Percentiles rank a stretch among this genome's conserved stretches.
Evolutionary conservation across 2,329 filamentous ascomycete species (phyloP).

Genomic region (Ophiostoma angusticollis): DNA sequence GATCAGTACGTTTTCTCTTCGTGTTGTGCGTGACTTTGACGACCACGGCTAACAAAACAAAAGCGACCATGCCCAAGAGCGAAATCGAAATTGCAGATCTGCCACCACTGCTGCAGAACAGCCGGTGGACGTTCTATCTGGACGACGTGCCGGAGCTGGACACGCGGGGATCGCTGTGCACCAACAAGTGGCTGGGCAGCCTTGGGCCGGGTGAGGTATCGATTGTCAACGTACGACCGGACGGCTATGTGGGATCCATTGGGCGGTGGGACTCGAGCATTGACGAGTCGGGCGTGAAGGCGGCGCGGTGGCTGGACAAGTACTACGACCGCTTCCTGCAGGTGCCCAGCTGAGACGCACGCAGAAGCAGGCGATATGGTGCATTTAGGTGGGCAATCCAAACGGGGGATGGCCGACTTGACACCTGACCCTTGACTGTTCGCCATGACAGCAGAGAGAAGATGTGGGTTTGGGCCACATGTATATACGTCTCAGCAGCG

Average conservation of each 20-base stretch:
- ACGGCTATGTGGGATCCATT: conserved; percentile 61
- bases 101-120: conserved; percentile 47
- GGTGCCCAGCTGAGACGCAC: conserved; percentile 23
- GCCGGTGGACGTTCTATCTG: conserved; percentile 60
- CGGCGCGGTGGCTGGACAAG: conserved; percentile 40
- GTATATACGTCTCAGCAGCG: neutral
- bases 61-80: conserved; percentile 47
- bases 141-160: conserved; percentile 49
- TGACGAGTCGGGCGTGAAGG: conserved; percentile 37
- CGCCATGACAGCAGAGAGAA: neutral
- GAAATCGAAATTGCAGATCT: conserved; percentile 54
- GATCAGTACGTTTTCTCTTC: conserved; percentile 41
- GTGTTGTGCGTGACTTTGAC: neutral
- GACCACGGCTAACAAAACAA: conserved; percentile 18
- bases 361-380: neutral
- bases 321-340: conserved; percentile 44
- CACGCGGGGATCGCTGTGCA: conserved; percentile 40
- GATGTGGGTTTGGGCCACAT: neutral
- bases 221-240: conserved; percentile 56
- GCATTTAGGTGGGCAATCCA: too few species aligned
- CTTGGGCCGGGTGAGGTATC: conserved; percentile 44
- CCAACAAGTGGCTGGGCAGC: conserved; percentile 56
- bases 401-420: too few species aligned
- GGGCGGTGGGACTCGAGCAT: conserved; percentile 38
- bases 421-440: too few species aligned